These are phyloP conservation scores for Venturia nashicola DNA, from an alignment of 2,329 filamentous ascomycete species.

Conservation along the genomic window DNA sequence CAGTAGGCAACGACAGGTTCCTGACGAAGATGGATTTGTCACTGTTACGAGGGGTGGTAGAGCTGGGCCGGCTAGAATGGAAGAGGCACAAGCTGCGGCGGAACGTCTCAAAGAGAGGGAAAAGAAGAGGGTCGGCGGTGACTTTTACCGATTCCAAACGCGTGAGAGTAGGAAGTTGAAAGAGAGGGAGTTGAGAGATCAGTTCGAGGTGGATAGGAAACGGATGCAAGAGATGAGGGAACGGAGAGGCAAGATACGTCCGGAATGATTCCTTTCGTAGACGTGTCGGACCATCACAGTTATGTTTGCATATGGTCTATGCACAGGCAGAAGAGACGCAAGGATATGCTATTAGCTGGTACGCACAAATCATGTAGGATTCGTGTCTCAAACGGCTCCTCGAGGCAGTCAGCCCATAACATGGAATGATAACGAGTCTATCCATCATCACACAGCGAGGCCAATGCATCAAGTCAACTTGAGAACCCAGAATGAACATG, in stretches of 20 bases:
- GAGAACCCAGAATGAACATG: no score
- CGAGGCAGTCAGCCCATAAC: neutral
- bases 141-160: conserved; percentile 78
- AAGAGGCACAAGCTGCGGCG: conserved; percentile 51
- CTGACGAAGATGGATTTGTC: conserved; percentile 91
- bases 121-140: conserved; percentile 50
- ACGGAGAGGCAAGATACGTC: conserved; percentile 48
- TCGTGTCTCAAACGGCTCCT: neutral
- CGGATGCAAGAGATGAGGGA: conserved; percentile 60
- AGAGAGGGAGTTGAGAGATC: conserved; percentile 54
- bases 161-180: conserved; percentile 67
- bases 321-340: neutral
- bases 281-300: neutral
- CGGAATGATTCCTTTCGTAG: neutral
- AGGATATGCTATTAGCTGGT: neutral
- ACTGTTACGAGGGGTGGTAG: conserved; percentile 74
- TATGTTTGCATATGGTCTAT: neutral
- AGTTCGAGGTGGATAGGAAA: conserved; percentile 65
- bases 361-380: neutral
- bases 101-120: conserved; percentile 47
- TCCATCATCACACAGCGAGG: no score
- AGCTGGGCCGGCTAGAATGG: conserved; percentile 59
- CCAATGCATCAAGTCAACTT: no score
- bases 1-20: conserved; percentile 57
- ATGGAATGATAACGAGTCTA: neutral